Base-by-base conservation (phyloP, 148 eudicot genomes). In the Fagopyrum homotropicum region DNA sequence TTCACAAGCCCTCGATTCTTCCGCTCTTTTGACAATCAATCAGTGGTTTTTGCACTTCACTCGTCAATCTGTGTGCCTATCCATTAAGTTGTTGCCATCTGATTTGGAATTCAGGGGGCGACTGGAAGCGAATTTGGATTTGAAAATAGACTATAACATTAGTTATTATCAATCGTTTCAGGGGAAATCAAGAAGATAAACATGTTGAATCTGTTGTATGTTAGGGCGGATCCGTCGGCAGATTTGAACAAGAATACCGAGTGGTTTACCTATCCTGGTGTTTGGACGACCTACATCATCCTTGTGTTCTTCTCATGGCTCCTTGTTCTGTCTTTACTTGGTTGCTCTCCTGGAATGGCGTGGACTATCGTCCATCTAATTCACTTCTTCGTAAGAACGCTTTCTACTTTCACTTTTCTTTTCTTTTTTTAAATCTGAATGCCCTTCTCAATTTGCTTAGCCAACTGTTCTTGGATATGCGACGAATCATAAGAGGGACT, bases 221-320 rank as follows among this genome's bases (percentile, higher is more conserved):
- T 91, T 57, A 84, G 84, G 75, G 93, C 93, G 72, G 77, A 16
- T 72, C 93, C 88, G 68, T 83, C 97, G 74, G 78, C 86, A 86
- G 97, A 91, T 89, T 86, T 88, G 78, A 91, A 91, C 72, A 72
- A 86, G 78, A 91, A 91, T 76, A 91, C 97, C 43, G 97, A 89
- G 79, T 91, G 96, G 96, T 91, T 91, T 70, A 86, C 84, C 61
- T 91, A 91, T 63, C 96, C 96, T 0, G 97, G 97, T 4, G 97
- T 91, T 8, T 22, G 26, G 26, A 22, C 26, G 26, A 86, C 86
- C 2, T 91, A 89, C 69, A 89, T 91, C 22, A 77, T 89, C 73
- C 79, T 91, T 55, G 75, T 89, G 9, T 91, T 89, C 81, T 86
- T 89, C 80, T 77, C 90, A 0, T 91, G 97, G 97, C 89, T 91